Evolutionary conservation across 345 rosid species (phyloP), one percentile per base, ranked within the genome.

Genomic region (Arabidopsis suecica): DNA sequence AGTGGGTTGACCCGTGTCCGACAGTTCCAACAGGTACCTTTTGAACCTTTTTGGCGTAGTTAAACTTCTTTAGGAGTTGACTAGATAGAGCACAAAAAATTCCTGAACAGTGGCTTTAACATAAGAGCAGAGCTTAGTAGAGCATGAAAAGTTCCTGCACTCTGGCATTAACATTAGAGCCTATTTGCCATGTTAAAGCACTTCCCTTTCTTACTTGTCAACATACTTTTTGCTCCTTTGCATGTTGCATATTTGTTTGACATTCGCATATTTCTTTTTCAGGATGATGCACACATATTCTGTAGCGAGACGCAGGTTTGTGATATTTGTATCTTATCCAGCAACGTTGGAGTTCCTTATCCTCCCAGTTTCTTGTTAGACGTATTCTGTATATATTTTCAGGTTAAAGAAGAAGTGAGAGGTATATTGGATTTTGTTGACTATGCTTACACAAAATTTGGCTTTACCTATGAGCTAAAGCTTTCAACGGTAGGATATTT

Each of bases 391-490:
- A 33, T 56, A 54, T 32, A 51, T 66, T 58, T 72, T 53, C 89
- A 93, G 98, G 82, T 93, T 41, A 86, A 82, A 72, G 87, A 86
- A 14, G 92, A 93, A 89, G 98, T 88, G 59, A 84, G 68, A 65
- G 85, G 81, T 62, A 89, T 78, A 57, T 78, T 93, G 68, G 93
- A 89, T 9, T 93, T 93, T 79, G 84, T 90, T 73, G 79, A 89
- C 57, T 83, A 88, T 78, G 73, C 55, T n/a, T 89, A 93, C 68
- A 40, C 61, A 25, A 55, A 82, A 60, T 88, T 88, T 73, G 89
- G 97, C 42, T 88, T 93, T 83, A 85, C 91, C 58, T 90, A 88
- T 78, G 95, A 93, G 37, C 81, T 93, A 81, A 89, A 90, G 84
- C 81, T 90, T 60, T 93, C 98, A 57, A 90, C 95, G 79, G 96